A percentile compares a stretch with the other conserved stretches of the same genome.
Conservation (phyloP, 2,329 filamentous ascomycete species). For the Grosmannia huntii region DNA sequence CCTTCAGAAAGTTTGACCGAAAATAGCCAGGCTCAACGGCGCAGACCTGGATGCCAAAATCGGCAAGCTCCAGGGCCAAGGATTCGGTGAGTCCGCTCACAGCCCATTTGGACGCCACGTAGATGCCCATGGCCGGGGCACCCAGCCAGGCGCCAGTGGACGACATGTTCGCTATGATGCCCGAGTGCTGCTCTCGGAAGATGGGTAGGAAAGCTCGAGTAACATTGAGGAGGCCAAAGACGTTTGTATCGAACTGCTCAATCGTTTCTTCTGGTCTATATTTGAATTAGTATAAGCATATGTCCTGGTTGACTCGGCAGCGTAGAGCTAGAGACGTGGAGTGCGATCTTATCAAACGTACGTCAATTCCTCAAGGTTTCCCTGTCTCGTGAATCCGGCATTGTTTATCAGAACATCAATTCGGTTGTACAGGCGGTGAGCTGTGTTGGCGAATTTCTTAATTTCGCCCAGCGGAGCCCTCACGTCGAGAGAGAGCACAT, state of each 20-base stretch:
- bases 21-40: not conserved
- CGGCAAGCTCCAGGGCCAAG: not conserved
- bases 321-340: not conserved
- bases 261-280: not conserved
- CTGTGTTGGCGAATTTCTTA: not conserved
- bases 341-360: not conserved
- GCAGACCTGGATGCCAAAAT: not conserved
- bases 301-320: not conserved
- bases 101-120: not conserved
- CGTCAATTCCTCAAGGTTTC: not conserved
- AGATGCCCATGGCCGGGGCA: not conserved
- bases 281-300: not conserved
- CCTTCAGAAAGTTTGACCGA: not conserved
- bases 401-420: not conserved
- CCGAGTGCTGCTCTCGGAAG: not conserved
- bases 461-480: not conserved
- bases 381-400: not conserved
- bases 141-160: not conserved
- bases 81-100: not conserved
- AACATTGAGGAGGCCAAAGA: not conserved
- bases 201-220: not conserved
- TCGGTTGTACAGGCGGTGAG: not conserved
- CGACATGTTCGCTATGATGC: not conserved
- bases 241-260: not conserved
- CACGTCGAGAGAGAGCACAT: not conserved